phyloP scores from a whole-genome alignment of 192 early-diverging fungal species.

The Backusella australiensis region DNA sequence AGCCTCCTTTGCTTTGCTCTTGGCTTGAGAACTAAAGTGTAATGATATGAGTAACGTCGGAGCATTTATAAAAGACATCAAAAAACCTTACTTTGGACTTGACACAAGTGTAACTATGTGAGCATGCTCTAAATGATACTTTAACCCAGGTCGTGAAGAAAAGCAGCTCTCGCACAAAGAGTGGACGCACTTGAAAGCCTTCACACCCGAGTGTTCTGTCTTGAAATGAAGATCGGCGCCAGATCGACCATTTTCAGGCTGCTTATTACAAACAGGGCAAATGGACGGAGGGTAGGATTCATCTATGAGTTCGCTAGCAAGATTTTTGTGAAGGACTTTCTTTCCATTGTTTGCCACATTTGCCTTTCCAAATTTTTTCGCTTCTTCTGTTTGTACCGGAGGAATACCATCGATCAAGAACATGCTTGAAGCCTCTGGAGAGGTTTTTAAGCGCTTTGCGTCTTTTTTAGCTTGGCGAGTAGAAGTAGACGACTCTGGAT shows the following conservation, averaged over 20 bases:
- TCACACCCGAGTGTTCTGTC: slow-evolving; percentile 4
- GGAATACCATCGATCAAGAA: slow-evolving; percentile 11
- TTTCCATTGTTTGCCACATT: background rate
- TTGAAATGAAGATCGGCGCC: slow-evolving; percentile 16
- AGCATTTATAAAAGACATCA: too few species aligned
- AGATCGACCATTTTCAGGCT: background rate
- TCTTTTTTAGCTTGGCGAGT: background rate
- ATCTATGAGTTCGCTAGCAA: slow-evolving; percentile 17
- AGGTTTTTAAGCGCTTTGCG: background rate
- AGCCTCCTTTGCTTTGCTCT: background rate
- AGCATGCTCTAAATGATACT: slow-evolving; percentile 24
- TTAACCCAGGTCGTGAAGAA: slow-evolving; percentile 11
- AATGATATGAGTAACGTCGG: background rate
- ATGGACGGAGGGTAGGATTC: slow-evolving; percentile 14
- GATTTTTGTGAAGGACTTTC: background rate
- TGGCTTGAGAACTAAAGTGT: background rate
- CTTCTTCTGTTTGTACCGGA: background rate
- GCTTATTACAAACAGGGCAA: slow-evolving; percentile 11
- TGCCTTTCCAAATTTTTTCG: background rate
- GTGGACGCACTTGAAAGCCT: slow-evolving; percentile 17
- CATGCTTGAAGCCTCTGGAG: background rate
- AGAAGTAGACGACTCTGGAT: background rate
- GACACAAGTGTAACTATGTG: slow-evolving; percentile 12
- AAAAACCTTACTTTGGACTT: background rate
- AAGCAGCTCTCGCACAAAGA: background rate